Base-by-base conservation (phyloP, 345 rosid genomes). In the Moricandia arvensis region DNA sequence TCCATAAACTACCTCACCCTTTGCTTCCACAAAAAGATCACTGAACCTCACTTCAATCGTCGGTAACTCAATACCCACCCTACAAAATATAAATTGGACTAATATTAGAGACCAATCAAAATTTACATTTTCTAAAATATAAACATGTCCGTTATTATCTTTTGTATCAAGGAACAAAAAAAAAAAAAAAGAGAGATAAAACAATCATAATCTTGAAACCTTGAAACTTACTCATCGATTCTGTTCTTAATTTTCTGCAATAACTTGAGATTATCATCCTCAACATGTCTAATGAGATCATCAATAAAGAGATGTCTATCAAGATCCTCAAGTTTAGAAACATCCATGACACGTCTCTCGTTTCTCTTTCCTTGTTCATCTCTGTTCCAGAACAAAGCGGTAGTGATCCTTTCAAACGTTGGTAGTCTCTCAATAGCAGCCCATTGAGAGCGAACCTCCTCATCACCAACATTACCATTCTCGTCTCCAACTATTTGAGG, bases 281-380 rank as follows among this genome's bases (percentile, higher is more conserved):
- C 93, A 43, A 82, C 80, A 30, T 81, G 79, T 72, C 51, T 75
- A 35, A 89, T 82, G 29, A 89, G 89, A 53, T 81, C 82, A 69
- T 80, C 81, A 0, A 89, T 80, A 64, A 89, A 85, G 21, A 84
- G 5, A 4, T 58, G 87, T 45, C 85, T 61, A 18, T 85, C 84
- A 9, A 60, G 65, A 31, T 75, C 77, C 38, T 82, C 83, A 31
- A 89, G 85, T 71, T 77, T 74, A 35, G 83, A 73, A 73, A 87
- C 82, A 59, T 85, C 85, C 43, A 76, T 59, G 29, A 85, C 84
- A 31, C 53, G 55, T 31, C 59, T 58, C 49, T 43, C 59, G 12
- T 15, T 31, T 58, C 6, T 74, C 54, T 80, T 82, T 51, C 79
- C 82, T 69, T 79, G 24, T 26, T 41, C 69, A 62, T 75, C 78